Conservation (phyloP, 2,329 filamentous ascomycete genomes). For the Paecilomyces formosus region DNA sequence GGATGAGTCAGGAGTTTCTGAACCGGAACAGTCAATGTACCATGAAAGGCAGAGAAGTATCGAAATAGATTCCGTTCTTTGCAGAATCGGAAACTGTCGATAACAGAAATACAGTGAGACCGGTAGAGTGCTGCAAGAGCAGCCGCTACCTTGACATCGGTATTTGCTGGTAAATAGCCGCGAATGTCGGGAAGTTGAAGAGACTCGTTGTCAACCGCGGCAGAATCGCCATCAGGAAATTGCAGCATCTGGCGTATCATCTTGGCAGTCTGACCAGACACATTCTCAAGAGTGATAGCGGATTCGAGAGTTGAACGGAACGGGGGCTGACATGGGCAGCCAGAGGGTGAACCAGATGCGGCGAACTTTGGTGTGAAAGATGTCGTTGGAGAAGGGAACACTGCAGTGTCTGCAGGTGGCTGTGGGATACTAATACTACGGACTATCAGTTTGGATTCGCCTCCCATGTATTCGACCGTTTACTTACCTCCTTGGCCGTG, state of each 20-base stretch:
- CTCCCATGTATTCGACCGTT: background rate
- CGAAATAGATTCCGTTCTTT: constrained; percentile 96
- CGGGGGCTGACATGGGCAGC: constrained; percentile 24
- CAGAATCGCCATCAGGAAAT: constrained; percentile 25
- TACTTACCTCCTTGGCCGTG: constrained; percentile 23
- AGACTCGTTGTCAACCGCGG: constrained; percentile 56
- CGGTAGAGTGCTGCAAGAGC: constrained; percentile 82
- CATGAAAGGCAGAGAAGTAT: constrained; percentile 89
- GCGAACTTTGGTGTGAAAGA: constrained; percentile 27
- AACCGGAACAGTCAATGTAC: constrained; percentile 91
- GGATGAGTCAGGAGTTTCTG: constrained; percentile 83
- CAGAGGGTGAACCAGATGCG: constrained; percentile 10
- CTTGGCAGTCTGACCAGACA: constrained; percentile 28
- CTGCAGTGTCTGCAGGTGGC: constrained; percentile 28
- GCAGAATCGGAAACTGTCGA: constrained; percentile 93
- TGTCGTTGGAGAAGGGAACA: constrained; percentile 32
- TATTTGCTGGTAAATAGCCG: constrained; percentile 69
- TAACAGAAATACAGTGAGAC: constrained; percentile 88
- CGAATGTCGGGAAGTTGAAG: constrained; percentile 81
- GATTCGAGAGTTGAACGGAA: constrained; percentile 19
- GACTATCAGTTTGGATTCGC: background rate
- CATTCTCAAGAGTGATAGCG: constrained; percentile 28
- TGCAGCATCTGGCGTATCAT: constrained; percentile 34
- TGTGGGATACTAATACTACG: constrained; percentile 24
- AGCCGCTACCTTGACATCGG: constrained; percentile 78